Conservation (phyloP, 2,329 filamentous ascomycete genomes). For the Phyllosticta citrichinensis region DNA sequence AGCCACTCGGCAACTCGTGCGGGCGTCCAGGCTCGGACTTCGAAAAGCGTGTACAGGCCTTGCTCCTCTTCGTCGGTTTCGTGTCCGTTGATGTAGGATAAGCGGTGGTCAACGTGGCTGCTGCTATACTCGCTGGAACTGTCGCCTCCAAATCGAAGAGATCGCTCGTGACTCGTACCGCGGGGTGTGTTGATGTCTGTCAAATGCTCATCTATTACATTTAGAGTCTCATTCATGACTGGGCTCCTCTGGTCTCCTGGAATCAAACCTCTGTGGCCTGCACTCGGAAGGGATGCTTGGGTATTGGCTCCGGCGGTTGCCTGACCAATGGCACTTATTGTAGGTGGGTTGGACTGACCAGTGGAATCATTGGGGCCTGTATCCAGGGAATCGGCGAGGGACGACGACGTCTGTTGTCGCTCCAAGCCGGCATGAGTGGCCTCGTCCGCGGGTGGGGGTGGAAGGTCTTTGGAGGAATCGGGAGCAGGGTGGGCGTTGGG, state of each 20-base stretch:
- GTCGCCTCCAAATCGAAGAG: conserved; percentile 44
- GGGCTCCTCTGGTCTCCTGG: conserved; percentile 47
- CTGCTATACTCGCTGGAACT: conserved; percentile 78
- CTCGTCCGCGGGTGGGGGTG: neutral
- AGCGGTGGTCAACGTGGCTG: conserved; percentile 60
- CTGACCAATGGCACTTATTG: conserved; percentile 34
- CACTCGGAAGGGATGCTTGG: neutral
- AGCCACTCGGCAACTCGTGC: conserved; percentile 82
- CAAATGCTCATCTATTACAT: conserved; percentile 95
- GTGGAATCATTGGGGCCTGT: neutral
- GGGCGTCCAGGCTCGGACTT: conserved; percentile 73
- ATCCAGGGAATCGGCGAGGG: neutral
- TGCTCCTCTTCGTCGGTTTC: conserved; percentile 93
- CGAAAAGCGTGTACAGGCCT: conserved; percentile 53
- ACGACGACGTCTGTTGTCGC: neutral
- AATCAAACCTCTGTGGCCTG: neutral
- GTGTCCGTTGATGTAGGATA: conserved; percentile 88
- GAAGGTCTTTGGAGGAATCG: neutral
- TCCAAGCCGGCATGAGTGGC: neutral
- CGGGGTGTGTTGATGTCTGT: conserved; percentile 65
- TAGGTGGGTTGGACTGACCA: conserved; percentile 13
- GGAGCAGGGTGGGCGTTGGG: neutral
- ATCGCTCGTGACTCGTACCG: conserved; percentile 41
- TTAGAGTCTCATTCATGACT: conserved; percentile 88
- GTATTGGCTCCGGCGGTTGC: conserved; percentile 22